Evolutionary conservation across 1,284 basidiomycete genomes (phyloP).

Genomic region (Trametes polyzona): DNA sequence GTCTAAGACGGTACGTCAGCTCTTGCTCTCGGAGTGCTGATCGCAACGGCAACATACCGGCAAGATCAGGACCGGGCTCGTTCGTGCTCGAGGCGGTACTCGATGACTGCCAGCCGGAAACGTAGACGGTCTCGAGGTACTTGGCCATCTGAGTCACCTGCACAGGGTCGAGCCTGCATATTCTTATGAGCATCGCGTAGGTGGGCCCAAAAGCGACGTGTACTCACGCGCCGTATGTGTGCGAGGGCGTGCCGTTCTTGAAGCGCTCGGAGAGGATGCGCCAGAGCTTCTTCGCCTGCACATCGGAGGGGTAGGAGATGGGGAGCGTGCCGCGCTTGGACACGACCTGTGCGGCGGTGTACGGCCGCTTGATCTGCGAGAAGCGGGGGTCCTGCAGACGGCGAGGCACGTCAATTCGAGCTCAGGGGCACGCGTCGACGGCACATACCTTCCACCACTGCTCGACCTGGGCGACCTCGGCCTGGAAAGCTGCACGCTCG

Average conservation of each 20-base stretch:
- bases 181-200: neutral
- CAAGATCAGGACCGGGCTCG: conserved; percentile 98
- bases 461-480: conserved; percentile 52
- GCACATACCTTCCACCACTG: conserved; percentile 87
- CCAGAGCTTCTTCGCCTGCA: conserved; percentile 90
- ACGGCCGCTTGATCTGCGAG: conserved; percentile 83
- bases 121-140: conserved; percentile 97
- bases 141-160: conserved; percentile 99
- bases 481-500: conserved; percentile 49
- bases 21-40: neutral
- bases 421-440: neutral
- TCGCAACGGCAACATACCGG: conserved; percentile 51
- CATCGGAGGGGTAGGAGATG: conserved; percentile 86
- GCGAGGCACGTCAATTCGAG: neutral
- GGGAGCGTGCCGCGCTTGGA: conserved; percentile 90
- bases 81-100: conserved; percentile 92
- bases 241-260: conserved; percentile 76
- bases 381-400: conserved; percentile 79
- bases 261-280: conserved; percentile 69
- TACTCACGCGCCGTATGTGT: conserved; percentile 96
- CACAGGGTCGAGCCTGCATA: conserved; percentile 87
- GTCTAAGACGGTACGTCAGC: conserved; percentile 47
- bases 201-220: conserved; percentile 29
- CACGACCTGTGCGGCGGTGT: conserved; percentile 92
- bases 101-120: conserved; percentile 96